These are phyloP conservation scores for Amaranthus cruentus DNA, from an alignment of 148 eudicot genomes.

Conservation along the genomic window DNA sequence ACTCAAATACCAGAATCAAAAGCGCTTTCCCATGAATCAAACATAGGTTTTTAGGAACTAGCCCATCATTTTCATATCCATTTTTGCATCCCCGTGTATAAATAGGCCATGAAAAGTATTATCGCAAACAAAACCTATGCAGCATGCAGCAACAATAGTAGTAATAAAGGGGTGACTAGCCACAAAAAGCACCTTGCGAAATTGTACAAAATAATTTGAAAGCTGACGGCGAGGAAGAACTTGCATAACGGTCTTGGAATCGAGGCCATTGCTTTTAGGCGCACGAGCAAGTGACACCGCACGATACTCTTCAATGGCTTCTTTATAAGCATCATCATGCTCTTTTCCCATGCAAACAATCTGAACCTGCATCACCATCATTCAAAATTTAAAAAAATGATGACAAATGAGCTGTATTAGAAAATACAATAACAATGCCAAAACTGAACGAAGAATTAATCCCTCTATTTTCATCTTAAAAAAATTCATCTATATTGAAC, in stretches of 20 bases:
- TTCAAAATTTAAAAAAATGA: neutral
- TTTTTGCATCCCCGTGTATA: neutral
- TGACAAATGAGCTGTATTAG: neutral
- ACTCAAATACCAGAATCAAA: neutral
- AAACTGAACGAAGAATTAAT: no score
- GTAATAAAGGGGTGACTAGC: constrained; percentile 7
- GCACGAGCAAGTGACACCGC: constrained; percentile 55
- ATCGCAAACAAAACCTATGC: neutral
- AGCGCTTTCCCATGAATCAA: neutral
- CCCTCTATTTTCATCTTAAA: neutral
- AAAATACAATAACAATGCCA: neutral
- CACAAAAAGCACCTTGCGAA: constrained; percentile 67
- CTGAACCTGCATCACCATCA: constrained; percentile 53
- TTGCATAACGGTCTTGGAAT: constrained; percentile 27
- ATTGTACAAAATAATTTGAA: constrained; percentile 89
- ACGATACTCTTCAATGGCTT: constrained; percentile 83
- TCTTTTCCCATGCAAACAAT: constrained; percentile 66
- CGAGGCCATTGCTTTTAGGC: constrained; percentile 39
- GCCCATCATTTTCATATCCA: neutral
- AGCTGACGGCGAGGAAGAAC: constrained; percentile 84
- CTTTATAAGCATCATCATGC: constrained; percentile 76
- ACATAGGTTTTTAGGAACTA: neutral
- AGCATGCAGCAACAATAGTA: neutral
- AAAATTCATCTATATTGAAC: neutral
- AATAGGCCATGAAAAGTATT: neutral